Conservation (phyloP, 2,329 filamentous ascomycete genomes). For the Colletotrichum sp. region DNA sequence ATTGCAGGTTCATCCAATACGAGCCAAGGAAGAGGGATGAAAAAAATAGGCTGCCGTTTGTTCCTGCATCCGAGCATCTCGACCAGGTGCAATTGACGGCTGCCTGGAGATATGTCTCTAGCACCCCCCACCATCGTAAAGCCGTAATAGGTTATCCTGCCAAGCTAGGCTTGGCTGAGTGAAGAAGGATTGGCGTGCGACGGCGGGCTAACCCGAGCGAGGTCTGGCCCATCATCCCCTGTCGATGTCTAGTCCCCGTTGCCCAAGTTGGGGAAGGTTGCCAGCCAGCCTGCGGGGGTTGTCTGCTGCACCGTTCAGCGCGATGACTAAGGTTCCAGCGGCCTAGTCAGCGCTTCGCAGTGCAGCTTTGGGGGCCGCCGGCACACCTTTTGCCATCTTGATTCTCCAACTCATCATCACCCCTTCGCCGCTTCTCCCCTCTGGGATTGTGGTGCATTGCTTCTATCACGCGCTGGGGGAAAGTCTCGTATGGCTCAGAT, state of each 20-base stretch:
- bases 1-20: constrained; percentile 6
- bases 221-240: not conserved
- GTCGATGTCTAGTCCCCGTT: not conserved
- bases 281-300: not conserved
- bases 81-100: not conserved
- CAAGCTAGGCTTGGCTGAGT: not conserved
- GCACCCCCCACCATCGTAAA: not conserved
- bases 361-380: not conserved
- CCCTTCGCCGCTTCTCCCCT: not conserved
- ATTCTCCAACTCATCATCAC: not conserved
- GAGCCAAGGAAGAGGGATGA: not conserved
- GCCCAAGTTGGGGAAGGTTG: not conserved
- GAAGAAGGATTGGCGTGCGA: not conserved
- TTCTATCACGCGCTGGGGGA: not conserved
- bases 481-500: not conserved
- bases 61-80: not conserved
- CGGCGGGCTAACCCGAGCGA: not conserved
- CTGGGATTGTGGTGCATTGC: not conserved
- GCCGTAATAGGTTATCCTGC: not conserved
- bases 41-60: not conserved
- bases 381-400: not conserved
- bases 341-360: not conserved
- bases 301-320: not conserved
- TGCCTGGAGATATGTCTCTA: constrained; percentile 1
- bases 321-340: not conserved